Conservation (phyloP, 73 alveolate species). For the Breviolum minutum region DNA sequence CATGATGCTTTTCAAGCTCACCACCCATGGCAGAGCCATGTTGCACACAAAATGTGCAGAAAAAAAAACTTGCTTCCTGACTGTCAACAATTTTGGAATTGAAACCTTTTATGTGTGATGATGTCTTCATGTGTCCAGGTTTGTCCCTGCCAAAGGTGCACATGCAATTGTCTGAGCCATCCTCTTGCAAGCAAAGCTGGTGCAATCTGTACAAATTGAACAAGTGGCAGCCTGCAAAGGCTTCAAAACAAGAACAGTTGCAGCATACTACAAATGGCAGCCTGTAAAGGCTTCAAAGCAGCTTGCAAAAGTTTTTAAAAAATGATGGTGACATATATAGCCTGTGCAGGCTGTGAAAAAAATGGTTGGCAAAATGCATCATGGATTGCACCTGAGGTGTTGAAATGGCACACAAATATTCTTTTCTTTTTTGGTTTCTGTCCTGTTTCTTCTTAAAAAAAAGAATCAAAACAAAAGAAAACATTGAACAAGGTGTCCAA, state of each 20-base stretch:
- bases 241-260: background rate
- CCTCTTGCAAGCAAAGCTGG: background rate
- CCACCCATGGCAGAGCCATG: slow-evolving; percentile 22
- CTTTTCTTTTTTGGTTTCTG: background rate
- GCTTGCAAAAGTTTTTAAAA: background rate
- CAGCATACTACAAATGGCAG: too few species aligned
- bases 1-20: background rate
- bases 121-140: background rate
- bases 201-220: background rate
- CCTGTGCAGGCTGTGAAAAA: background rate
- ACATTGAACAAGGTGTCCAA: background rate
- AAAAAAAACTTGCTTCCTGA: background rate
- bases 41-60: background rate
- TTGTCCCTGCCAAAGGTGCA: background rate
- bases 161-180: background rate
- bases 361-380: background rate
- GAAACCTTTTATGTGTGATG: background rate
- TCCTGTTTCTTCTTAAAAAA: background rate
- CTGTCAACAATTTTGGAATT: background rate
- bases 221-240: slow-evolving; percentile 11
- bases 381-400: background rate
- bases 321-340: background rate
- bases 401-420: background rate
- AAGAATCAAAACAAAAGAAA: background rate
- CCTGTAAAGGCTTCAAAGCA: background rate